Evolutionary conservation across 768 basidiomycete species (phyloP).

Genomic region (Calocybe gangraenosa): DNA sequence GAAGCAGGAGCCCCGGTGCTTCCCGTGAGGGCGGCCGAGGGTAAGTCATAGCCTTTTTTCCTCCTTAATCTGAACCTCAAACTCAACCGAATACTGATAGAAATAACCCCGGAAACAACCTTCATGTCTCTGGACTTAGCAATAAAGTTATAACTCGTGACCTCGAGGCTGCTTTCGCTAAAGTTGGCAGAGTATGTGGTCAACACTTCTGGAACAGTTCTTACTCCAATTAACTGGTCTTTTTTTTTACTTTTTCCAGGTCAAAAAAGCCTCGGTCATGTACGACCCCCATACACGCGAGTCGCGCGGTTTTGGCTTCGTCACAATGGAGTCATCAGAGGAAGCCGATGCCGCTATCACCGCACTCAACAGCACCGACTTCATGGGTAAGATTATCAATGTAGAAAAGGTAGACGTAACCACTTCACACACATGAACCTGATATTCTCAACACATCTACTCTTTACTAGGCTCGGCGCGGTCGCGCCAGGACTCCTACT

Average conservation of each 20-base stretch:
- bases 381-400: slow-evolving; percentile 82
- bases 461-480: slow-evolving; percentile 66
- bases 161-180: slow-evolving; percentile 84
- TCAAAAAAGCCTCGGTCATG: slow-evolving; percentile 69
- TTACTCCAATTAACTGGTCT: background rate
- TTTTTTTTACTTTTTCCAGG: slow-evolving; percentile 39
- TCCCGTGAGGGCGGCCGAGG: slow-evolving; percentile 47
- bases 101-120: slow-evolving; percentile 66
- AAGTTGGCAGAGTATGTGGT: slow-evolving; percentile 74
- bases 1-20: slow-evolving; percentile 70
- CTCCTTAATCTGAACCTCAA: no score
- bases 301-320: slow-evolving; percentile 77
- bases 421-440: background rate
- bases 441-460: slow-evolving; percentile 1
- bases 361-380: slow-evolving; percentile 75
- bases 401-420: slow-evolving; percentile 71
- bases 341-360: slow-evolving; percentile 92
- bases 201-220: background rate
- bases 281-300: slow-evolving; percentile 69
- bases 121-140: slow-evolving; percentile 57
- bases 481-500: slow-evolving; percentile 87
- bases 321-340: slow-evolving; percentile 63
- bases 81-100: slow-evolving; percentile 34
- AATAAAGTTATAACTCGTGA: slow-evolving; percentile 71
- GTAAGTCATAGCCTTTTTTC: no score